These are phyloP conservation scores for Elsinoe necatrix DNA, from an alignment of 2,329 filamentous ascomycete genomes.

Conservation along the genomic window DNA sequence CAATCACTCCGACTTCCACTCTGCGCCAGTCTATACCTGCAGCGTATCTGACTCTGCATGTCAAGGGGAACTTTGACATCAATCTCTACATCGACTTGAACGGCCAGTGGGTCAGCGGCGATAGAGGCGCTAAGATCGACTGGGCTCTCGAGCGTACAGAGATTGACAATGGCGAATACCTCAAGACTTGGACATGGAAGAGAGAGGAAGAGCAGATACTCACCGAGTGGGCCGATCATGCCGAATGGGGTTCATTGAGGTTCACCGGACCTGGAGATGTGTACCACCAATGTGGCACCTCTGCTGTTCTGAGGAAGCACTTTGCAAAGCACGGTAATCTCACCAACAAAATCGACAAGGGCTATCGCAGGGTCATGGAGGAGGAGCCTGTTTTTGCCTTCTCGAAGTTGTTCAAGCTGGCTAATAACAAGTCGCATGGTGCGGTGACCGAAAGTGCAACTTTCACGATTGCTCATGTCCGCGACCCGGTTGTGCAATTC, in stretches of 20 bases:
- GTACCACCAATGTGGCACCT: conserved; percentile 62
- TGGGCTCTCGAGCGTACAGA: conserved; percentile 52
- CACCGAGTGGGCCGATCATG: conserved; percentile 63
- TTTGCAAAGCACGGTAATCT: conserved; percentile 63
- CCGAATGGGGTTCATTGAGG: conserved; percentile 76
- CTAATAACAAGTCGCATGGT: conserved; percentile 31
- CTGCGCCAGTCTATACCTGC: conserved; percentile 75
- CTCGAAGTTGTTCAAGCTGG: conserved; percentile 38
- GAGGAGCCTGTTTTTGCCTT: conserved; percentile 48
- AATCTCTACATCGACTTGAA: conserved; percentile 42
- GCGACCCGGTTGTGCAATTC: conserved; percentile 72
- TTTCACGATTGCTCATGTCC: conserved; percentile 69
- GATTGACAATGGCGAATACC: conserved; percentile 27
- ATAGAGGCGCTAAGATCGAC: conserved; percentile 57
- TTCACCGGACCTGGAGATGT: conserved; percentile 63
- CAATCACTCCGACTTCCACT: conserved; percentile 73
- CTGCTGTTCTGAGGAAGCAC: conserved; percentile 53
- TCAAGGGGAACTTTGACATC: conserved; percentile 53
- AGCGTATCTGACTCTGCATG: conserved; percentile 64
- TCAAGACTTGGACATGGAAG: conserved; percentile 60
- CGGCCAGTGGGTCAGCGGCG: conserved; percentile 70
- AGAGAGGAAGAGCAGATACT: conserved; percentile 58
- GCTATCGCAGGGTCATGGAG: conserved; percentile 42
- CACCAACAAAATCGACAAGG: conserved; percentile 45
- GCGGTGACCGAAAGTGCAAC: conserved; percentile 31